These are phyloP conservation scores for Posidonia oceanica DNA, from an alignment of 116 monocot species.

Conservation along the genomic window DNA sequence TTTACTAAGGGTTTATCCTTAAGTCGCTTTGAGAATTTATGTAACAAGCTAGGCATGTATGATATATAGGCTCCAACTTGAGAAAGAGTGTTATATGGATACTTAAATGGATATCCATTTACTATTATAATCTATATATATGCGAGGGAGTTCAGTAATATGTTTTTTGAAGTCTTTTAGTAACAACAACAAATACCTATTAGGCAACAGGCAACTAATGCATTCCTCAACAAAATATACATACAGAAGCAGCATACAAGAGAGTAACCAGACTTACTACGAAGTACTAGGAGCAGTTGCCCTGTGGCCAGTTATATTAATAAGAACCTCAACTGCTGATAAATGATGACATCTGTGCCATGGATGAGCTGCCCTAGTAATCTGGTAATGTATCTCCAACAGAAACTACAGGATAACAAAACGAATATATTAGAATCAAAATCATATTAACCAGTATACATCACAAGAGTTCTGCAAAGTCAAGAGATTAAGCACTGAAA, in stretches of 20 bases:
- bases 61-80: no score
- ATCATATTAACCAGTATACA: neutral
- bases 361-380: conserved; percentile 51
- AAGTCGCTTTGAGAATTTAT: no score
- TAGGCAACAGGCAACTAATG: neutral
- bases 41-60: no score
- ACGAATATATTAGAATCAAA: neutral
- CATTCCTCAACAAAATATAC: neutral
- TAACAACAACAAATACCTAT: neutral
- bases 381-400: conserved; percentile 66
- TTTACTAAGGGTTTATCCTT: no score
- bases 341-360: conserved; percentile 55
- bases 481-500: neutral
- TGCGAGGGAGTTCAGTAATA: no score
- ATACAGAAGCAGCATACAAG: neutral
- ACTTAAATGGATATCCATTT: no score
- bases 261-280: conserved; percentile 23
- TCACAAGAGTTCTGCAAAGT: neutral
- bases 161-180: no score
- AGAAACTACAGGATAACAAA: conserved; percentile 45
- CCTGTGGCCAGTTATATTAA: conserved; percentile 55
- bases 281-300: conserved; percentile 60
- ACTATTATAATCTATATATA: no score
- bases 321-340: conserved; percentile 59
- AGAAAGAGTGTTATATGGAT: no score